Evolutionary conservation across 2,329 filamentous ascomycete genomes (phyloP).

Genomic region (Calonectria hongkongensis): DNA sequence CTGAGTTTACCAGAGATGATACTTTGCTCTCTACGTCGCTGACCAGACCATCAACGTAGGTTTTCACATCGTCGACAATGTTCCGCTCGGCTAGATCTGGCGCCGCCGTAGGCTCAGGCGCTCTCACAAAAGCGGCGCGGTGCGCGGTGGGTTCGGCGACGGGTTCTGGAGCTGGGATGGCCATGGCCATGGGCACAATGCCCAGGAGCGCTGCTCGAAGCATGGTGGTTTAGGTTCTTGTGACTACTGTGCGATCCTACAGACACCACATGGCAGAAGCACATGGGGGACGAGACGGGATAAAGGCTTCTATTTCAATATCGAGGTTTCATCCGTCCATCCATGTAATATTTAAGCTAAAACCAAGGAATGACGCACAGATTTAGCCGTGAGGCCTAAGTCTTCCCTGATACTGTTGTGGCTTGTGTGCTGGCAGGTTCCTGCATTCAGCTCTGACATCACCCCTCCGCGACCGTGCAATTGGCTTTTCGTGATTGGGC

Average conservation of each 20-base stretch:
- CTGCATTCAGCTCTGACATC: conserved; percentile 38
- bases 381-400: conserved; percentile 5
- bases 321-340: neutral
- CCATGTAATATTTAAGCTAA: conserved; percentile 10
- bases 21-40: conserved; percentile 72
- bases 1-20: conserved; percentile 77
- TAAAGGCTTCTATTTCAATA: neutral
- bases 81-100: conserved; percentile 56
- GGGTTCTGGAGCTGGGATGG: conserved; percentile 51
- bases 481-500: conserved; percentile 28
- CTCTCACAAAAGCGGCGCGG: conserved; percentile 40
- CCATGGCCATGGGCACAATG: conserved; percentile 49
- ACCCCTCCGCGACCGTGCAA: conserved; percentile 6
- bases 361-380: conserved; percentile 25
- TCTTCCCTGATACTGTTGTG: conserved; percentile 27
- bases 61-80: conserved; percentile 65
- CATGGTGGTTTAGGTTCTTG: conserved; percentile 38
- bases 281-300: neutral
- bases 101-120: conserved; percentile 52
- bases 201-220: conserved; percentile 47
- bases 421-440: conserved; percentile 30
- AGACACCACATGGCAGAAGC: conserved; percentile 9
- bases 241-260: neutral
- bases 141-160: conserved; percentile 49
- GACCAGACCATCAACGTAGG: conserved; percentile 71